Conservation (phyloP, 169 alveolate genomes). For the Toxoplasma gondii region DNA sequence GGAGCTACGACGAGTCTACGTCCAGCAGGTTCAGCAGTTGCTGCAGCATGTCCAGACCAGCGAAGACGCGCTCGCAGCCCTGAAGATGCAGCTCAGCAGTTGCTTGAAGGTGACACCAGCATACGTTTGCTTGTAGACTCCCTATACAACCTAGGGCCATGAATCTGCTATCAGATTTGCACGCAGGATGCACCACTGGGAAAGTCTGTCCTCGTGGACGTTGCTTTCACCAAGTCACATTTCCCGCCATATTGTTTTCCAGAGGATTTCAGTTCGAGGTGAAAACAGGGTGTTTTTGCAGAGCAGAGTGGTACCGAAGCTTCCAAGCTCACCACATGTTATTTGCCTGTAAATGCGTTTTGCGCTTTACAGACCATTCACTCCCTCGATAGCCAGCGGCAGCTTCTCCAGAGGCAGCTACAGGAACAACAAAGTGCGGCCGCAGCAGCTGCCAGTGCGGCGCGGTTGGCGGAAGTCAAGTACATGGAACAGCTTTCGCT, state of each 20-base stretch:
- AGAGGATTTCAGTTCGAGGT: no score
- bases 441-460: constrained; percentile 18
- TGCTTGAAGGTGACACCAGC: constrained; percentile 1
- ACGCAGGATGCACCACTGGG: no score
- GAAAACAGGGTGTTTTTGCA: no score
- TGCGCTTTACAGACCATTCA: neutral
- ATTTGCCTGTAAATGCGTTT: neutral
- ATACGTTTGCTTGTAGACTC: neutral
- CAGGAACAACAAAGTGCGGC: constrained; percentile 30
- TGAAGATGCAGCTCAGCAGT: constrained; percentile 21
- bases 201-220: no score
- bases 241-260: no score
- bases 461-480: constrained; percentile 6
- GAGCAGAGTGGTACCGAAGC: no score
- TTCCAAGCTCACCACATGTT: no score
- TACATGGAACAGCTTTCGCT: constrained; percentile 28
- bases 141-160: no score
- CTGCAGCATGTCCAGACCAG: constrained; percentile 27
- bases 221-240: no score
- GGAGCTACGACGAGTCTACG: constrained; percentile 15
- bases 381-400: neutral
- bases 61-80: constrained; percentile 16
- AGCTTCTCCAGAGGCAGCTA: neutral
- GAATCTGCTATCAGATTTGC: no score
- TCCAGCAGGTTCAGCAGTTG: constrained; percentile 37